A percentile compares a stretch with the other conserved stretches of the same genome.
These are phyloP conservation scores for Echites panduratus DNA, from an alignment of 257 asterid genomes.

Conservation along the genomic window DNA sequence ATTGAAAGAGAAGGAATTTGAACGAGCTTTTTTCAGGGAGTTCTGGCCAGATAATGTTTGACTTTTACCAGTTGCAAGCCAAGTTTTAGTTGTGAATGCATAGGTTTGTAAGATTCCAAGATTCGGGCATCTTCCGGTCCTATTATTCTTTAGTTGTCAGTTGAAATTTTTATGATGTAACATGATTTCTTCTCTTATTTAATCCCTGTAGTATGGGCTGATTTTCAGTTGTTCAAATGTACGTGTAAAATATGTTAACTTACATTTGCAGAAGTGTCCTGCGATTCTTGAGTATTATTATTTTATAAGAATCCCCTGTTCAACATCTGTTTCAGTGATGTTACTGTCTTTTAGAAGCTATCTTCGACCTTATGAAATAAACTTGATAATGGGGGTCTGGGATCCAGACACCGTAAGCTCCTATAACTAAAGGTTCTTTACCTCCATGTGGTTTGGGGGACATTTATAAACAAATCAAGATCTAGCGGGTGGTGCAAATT, in stretches of 20 bases:
- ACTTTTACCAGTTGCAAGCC: not conserved
- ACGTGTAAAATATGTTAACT: not conserved
- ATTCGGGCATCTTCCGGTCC: too few relatives aligned
- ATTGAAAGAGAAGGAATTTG: conserved; percentile 72
- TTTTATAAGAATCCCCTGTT: not conserved
- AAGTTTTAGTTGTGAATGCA: not conserved
- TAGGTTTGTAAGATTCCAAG: not conserved
- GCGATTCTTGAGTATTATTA: not conserved
- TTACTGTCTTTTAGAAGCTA: too few relatives aligned
- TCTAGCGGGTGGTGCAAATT: too few relatives aligned
- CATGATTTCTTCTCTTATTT: not conserved
- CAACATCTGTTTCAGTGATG: not conserved
- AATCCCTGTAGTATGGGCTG: not conserved
- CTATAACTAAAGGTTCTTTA: too few relatives aligned
- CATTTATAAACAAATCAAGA: too few relatives aligned
- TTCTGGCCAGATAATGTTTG: conserved; percentile 96
- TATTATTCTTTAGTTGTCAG: not conserved
- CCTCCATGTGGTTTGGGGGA: too few relatives aligned
- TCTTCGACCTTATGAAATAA: too few relatives aligned
- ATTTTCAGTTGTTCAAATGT: not conserved
- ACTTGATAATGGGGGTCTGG: too few relatives aligned
- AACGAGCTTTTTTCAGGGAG: conserved; percentile 63
- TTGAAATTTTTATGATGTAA: not conserved
- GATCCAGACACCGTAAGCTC: too few relatives aligned
- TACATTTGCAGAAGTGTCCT: not conserved